A percentile compares a stretch with the other conserved stretches of the same genome.
These are phyloP conservation scores for Mucor ambiguus DNA, from an alignment of 371 early-diverging fungal genomes.

Conservation along the genomic window DNA sequence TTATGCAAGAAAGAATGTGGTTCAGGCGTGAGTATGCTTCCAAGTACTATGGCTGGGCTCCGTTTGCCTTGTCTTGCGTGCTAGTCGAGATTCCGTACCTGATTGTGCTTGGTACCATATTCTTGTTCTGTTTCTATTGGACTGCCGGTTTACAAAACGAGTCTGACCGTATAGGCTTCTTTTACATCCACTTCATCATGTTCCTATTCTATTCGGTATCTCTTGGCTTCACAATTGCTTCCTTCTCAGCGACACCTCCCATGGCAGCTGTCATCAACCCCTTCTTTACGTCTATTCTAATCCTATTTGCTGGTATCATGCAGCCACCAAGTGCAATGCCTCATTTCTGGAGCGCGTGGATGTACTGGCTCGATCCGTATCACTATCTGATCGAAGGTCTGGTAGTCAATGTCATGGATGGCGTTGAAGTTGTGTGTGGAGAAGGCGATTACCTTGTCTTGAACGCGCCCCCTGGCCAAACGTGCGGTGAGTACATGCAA, in stretches of 20 bases:
- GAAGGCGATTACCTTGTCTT: constrained; percentile 52
- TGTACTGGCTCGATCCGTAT: constrained; percentile 78
- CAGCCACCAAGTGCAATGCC: constrained; percentile 70
- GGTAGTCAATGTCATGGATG: constrained; percentile 67
- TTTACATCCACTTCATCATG: constrained; percentile 61
- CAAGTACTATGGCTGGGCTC: constrained; percentile 72
- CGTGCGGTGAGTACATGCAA: constrained; percentile 64
- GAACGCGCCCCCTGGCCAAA: constrained; percentile 60
- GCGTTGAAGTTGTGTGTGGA: constrained; percentile 53
- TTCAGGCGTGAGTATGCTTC: constrained; percentile 73
- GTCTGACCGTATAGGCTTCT: constrained; percentile 57
- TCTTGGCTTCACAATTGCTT: constrained; percentile 58
- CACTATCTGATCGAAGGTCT: constrained; percentile 77
- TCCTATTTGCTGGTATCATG: constrained; percentile 74
- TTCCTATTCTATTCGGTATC: constrained; percentile 68
- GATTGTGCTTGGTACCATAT: constrained; percentile 48
- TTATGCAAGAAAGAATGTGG: constrained; percentile 68
- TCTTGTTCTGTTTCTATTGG: constrained; percentile 72
- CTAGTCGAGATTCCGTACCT: constrained; percentile 65
- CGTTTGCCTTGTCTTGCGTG: constrained; percentile 57
- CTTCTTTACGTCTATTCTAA: constrained; percentile 68
- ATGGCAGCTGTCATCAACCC: constrained; percentile 76
- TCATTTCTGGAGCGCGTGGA: constrained; percentile 74
- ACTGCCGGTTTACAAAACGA: constrained; percentile 64
- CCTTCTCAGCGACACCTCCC: constrained; percentile 53